phyloP scores from a whole-genome alignment of 805 yeast species.

The Pichia rugopelliculosa region DNA sequence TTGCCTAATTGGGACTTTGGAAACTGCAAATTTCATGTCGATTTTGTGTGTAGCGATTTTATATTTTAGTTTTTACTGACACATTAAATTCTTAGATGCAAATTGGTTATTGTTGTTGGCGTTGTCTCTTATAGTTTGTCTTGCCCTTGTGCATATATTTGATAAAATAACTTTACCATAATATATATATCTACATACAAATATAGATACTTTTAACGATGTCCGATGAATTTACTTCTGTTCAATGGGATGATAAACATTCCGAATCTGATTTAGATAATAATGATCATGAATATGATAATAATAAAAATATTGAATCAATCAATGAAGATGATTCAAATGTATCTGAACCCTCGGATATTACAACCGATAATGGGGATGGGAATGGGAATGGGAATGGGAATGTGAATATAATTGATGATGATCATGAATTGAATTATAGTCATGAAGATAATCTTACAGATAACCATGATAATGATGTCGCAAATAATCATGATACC shows the following conservation, averaged over 20 bases:
- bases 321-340: neutral
- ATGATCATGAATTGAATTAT: neutral
- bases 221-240: constrained; percentile 47
- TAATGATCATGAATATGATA: neutral
- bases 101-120: too few species aligned
- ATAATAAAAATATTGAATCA: neutral
- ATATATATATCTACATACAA: neutral
- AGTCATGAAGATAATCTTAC: neutral
- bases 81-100: too few species aligned
- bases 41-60: too few species aligned
- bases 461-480: too few species aligned
- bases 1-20: too few species aligned
- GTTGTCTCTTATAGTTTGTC: too few species aligned
- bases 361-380: neutral
- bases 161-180: neutral
- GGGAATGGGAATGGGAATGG: neutral
- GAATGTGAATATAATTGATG: neutral
- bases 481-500: too few species aligned
- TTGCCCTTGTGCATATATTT: neutral
- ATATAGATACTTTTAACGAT: constrained; percentile 11
- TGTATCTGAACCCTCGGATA: neutral
- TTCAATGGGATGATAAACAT: constrained; percentile 40
- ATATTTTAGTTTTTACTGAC: too few species aligned
- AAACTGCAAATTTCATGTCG: too few species aligned
- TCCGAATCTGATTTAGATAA: neutral